phyloP scores from a whole-genome alignment of 2,329 filamentous ascomycete species.

The Lasiodiplodia citricola region DNA sequence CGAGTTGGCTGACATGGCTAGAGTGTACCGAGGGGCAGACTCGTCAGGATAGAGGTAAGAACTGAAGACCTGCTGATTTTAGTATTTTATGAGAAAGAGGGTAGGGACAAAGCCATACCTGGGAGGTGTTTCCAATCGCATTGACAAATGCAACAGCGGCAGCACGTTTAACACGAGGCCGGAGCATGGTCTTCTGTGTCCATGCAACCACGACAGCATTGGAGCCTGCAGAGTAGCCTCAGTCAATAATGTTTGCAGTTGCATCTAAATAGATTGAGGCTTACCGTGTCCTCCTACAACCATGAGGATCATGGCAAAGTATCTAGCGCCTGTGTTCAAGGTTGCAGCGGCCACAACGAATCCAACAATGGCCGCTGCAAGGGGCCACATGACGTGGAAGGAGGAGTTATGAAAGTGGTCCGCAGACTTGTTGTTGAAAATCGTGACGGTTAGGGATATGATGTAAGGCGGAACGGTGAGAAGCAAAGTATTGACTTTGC shows the following conservation, averaged over 20 bases:
- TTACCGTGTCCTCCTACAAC: conserved; percentile 36
- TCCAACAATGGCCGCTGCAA: conserved; percentile 35
- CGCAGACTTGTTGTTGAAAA: conserved; percentile 33
- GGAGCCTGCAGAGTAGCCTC: no score
- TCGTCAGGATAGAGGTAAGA: conserved; percentile 23
- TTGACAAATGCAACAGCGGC: conserved; percentile 27
- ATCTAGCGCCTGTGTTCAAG: conserved; percentile 37
- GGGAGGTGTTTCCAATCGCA: conserved; percentile 21
- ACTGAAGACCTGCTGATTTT: no score
- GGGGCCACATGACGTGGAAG: conserved; percentile 36
- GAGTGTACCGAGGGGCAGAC: conserved; percentile 21
- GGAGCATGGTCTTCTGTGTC: conserved; percentile 2
- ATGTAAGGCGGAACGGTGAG: conserved; percentile 31
- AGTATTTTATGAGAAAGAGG: no score
- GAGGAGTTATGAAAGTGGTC: conserved; percentile 38
- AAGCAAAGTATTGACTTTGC: conserved; percentile 41
- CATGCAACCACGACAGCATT: background rate
- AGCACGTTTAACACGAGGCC: conserved; percentile 16
- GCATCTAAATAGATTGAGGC: no score
- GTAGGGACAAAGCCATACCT: background rate
- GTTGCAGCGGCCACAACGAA: conserved; percentile 37
- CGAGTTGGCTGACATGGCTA: conserved; percentile 25
- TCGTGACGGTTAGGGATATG: conserved; percentile 28
- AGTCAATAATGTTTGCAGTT: no score
- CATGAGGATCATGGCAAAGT: conserved; percentile 40